phyloP scores from a whole-genome alignment of 768 basidiomycete genomes.

The Cantharellus anzutake region DNA sequence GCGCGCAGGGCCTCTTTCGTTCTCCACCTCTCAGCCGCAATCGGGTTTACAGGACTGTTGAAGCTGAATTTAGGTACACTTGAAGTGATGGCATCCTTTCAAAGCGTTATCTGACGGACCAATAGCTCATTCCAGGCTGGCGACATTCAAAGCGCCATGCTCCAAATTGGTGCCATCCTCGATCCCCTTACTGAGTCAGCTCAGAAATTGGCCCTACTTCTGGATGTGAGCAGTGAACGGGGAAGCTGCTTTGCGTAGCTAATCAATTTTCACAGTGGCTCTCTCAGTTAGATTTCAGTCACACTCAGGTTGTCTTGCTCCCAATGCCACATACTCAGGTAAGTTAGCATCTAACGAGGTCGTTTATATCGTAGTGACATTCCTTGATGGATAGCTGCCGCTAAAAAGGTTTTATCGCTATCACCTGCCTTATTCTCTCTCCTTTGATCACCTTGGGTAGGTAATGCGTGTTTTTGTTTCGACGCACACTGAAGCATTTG shows the following conservation, averaged over 20 bases:
- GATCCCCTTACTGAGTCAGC: conserved; percentile 74
- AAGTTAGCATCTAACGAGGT: not conserved
- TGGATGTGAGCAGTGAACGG: conserved; percentile 32
- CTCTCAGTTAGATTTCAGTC: conserved; percentile 38
- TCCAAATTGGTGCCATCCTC: conserved; percentile 51
- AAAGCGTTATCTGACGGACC: not conserved
- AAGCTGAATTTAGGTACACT: not conserved
- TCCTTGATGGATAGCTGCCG: conserved; percentile 43
- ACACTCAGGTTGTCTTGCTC: not conserved
- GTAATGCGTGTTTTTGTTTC: conserved; percentile 11
- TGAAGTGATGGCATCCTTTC: not conserved
- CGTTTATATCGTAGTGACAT: conserved; percentile 33
- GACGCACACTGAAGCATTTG: not conserved
- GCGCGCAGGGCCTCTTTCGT: conserved; percentile 54
- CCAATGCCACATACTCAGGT: not conserved
- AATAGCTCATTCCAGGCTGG: conserved; percentile 52
- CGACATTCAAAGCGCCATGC: conserved; percentile 42
- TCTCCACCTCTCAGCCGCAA: conserved; percentile 23
- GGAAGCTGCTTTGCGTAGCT: not conserved
- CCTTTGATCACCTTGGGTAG: conserved; percentile 56
- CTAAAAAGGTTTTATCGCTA: conserved; percentile 87
- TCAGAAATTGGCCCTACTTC: conserved; percentile 68
- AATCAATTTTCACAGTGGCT: conserved; percentile 31
- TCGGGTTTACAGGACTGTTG: not conserved
- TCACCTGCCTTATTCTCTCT: conserved; percentile 33